These are phyloP conservation scores for Melaleuca alternifolia DNA, from an alignment of 345 rosid genomes.

Conservation along the genomic window DNA sequence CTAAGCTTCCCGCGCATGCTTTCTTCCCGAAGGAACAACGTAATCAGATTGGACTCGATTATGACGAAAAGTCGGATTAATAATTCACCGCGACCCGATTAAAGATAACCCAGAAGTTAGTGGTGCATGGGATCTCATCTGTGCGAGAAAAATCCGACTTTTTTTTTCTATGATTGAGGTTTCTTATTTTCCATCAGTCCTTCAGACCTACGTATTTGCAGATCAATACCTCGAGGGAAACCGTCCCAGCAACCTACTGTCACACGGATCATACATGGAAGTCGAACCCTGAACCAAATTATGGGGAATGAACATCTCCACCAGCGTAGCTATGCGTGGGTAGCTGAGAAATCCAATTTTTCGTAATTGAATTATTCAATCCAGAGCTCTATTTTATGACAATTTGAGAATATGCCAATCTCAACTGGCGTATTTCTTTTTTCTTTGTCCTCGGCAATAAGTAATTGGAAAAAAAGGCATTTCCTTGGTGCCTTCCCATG, in stretches of 20 bases:
- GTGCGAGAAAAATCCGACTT: no score
- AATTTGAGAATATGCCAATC: not conserved
- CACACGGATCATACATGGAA: no score
- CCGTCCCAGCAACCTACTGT: no score
- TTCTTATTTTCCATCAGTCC: no score
- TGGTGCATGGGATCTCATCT: not conserved
- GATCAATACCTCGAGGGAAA: no score
- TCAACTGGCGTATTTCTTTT: not conserved
- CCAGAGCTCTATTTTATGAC: not conserved
- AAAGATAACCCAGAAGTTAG: not conserved
- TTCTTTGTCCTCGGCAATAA: not conserved
- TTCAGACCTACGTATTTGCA: no score
- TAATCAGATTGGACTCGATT: not conserved
- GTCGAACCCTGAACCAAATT: no score
- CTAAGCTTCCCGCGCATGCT: no score
- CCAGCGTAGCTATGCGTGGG: no score
- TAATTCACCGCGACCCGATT: not conserved
- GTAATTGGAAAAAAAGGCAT: not conserved
- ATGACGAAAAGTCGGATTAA: not conserved
- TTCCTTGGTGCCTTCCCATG: slow-evolving; percentile 1
- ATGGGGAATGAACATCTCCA: no score
- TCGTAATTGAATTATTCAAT: not conserved
- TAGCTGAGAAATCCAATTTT: not conserved
- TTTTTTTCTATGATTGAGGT: no score
- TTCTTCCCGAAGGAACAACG: no score